Evolutionary conservation across 352 stramenopile species (phyloP), one percentile per base, ranked within the genome.

Genomic region (Phytopythium boreale): DNA sequence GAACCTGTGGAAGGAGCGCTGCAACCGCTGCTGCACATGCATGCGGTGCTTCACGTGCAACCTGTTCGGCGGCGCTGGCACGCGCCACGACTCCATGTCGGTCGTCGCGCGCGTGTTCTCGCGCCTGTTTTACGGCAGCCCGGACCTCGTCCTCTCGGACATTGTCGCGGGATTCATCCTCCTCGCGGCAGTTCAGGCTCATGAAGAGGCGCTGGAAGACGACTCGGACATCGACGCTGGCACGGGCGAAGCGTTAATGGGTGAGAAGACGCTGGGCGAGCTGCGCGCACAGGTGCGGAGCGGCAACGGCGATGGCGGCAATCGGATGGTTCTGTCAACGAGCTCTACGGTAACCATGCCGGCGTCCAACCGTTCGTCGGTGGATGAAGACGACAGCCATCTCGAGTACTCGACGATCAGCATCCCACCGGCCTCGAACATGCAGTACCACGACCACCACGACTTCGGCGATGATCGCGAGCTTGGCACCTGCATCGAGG

Each of bases 31-130:
- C 66, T 96, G 87, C 51, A 66, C 83, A 46, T 96, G 87, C 58
- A 46, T 96, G 46, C 87, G 80, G n/a, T 93, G 83, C 69, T 87
- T 89, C 62, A 96, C 88, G 50, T 96, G 88, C 77, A 91, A 90
- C 39, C 77, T 96, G 50, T 96, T 96, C 66, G 88, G 88, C 37
- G 88, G 88, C 50, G 76, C 82, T 14, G 84, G 85, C n/a, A 96
- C 86, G 17, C 78, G 87, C 44, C 85, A 92, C 61, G 88, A 95
- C 70, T 92, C 84, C 41, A 96, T 96, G 86, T 93, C 88, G 0
- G 83, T 93, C 14, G 88, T 96, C 55, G 88, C 88, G 1, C 92
- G 89, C 24, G 88, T 96, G 26, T 80, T 95, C 53, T 88, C 86
- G 12, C 77, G 86, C 12, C 80, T 96, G 43, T 96, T 96, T 51